Percentiles rank a stretch among this genome's conserved stretches.
These are phyloP conservation scores for Tothia fuscella DNA, from an alignment of 2,329 filamentous ascomycete species.

Conservation along the genomic window DNA sequence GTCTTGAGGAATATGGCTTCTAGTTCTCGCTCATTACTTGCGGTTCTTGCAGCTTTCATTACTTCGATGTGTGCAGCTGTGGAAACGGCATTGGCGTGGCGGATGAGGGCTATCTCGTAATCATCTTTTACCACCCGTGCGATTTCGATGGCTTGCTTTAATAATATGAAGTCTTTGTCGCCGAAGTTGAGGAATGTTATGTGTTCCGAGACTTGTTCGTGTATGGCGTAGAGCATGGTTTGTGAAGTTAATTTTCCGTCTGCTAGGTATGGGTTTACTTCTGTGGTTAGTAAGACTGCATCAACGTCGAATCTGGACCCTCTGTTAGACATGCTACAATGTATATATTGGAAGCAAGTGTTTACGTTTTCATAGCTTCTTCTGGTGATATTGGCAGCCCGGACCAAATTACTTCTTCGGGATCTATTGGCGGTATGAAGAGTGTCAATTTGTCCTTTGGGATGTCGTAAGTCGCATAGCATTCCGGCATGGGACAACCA, in stretches of 20 bases:
- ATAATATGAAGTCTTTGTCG: conserved; percentile 44
- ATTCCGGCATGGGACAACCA: conserved; percentile 71
- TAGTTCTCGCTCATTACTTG: conserved; percentile 69
- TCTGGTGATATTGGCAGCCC: conserved; percentile 68
- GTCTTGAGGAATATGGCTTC: conserved; percentile 68
- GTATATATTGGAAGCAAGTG: conserved; percentile 37
- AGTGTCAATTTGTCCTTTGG: conserved; percentile 61
- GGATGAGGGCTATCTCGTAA: conserved; percentile 76
- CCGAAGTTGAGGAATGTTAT: conserved; percentile 62
- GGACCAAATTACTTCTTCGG: conserved; percentile 87
- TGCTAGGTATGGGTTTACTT: conserved; percentile 63
- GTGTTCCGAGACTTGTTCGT: conserved; percentile 60
- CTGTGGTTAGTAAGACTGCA: conserved; percentile 56
- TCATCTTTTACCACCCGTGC: conserved; percentile 71
- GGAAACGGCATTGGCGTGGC: conserved; percentile 69
- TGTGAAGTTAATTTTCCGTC: conserved; percentile 15
- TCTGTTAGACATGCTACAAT: conserved; percentile 16
- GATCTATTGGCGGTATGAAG: conserved; percentile 80
- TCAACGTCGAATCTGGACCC: no score
- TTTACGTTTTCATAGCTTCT: conserved; percentile 65
- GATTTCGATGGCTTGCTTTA: conserved; percentile 60
- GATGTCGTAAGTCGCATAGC: conserved; percentile 71
- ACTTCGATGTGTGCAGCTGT: conserved; percentile 65
- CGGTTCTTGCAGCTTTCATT: conserved; percentile 48
- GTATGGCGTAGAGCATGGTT: conserved; percentile 60